Evolutionary conservation across 257 asterid species (phyloP).

Genomic region (Galeopsis tetrahit): DNA sequence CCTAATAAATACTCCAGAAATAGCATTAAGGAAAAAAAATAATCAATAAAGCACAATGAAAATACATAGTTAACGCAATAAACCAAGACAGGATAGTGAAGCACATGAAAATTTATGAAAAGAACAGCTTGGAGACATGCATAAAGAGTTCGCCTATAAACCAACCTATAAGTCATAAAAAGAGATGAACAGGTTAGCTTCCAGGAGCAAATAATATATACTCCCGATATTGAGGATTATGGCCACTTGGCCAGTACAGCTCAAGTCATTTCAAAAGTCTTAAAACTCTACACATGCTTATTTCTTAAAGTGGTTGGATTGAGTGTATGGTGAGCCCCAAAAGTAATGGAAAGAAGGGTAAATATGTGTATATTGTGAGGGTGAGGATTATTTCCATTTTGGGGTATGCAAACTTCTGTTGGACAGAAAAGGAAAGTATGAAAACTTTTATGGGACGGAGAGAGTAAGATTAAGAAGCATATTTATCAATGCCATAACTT

Average conservation of each 20-base stretch:
- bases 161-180: not conserved
- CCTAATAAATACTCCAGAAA: not conserved
- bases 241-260: not conserved
- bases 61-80: not conserved
- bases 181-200: not conserved
- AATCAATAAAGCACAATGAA: not conserved
- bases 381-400: no score
- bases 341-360: no score
- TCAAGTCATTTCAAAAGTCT: no score
- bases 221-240: not conserved
- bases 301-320: no score
- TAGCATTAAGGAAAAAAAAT: slow-evolving; percentile 12
- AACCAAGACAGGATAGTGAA: not conserved
- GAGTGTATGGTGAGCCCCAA: no score
- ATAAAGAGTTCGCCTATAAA: slow-evolving; percentile 1
- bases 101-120: slow-evolving; percentile 19
- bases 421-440: no score
- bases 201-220: not conserved
- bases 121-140: not conserved
- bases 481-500: slow-evolving; percentile 6
- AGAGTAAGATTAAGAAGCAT: slow-evolving; percentile 2
- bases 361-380: no score
- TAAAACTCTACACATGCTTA: no score
- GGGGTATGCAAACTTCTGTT: no score
- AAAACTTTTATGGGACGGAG: no score